Percentiles rank a stretch among this genome's conserved stretches.
Conservation (phyloP, 1,284 basidiomycete genomes). For the Leucoagaricus sp. region DNA sequence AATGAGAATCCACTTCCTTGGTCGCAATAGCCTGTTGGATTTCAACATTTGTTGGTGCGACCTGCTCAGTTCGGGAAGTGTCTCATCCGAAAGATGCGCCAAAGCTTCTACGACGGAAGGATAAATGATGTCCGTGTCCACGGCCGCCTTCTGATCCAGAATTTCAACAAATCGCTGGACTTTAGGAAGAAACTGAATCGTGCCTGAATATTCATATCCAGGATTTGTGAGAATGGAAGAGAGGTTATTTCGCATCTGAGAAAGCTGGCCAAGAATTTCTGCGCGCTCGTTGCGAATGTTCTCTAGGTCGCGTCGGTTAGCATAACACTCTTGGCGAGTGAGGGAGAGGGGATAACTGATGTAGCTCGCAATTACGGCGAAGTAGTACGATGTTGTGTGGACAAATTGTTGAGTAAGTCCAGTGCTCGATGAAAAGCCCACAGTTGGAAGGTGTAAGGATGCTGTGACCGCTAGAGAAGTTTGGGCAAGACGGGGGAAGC, state of each 20-base stretch:
- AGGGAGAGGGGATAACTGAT: conserved; percentile 40
- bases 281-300: conserved; percentile 65
- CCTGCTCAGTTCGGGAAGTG: conserved; percentile 18
- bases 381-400: conserved; percentile 16
- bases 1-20: conserved; percentile 55
- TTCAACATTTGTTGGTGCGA: conserved; percentile 23
- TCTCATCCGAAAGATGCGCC: conserved; percentile 17
- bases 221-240: conserved; percentile 18
- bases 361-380: conserved; percentile 8
- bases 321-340: conserved; percentile 61
- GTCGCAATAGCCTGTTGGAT: conserved; percentile 48
- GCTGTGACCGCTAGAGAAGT: not conserved
- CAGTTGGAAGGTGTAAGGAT: not conserved
- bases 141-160: not conserved
- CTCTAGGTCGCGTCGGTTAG: conserved; percentile 59
- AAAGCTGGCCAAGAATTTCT: conserved; percentile 58
- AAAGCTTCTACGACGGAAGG: conserved; percentile 17
- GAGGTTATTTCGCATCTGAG: conserved; percentile 51
- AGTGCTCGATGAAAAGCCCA: not conserved
- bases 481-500: conserved; percentile 60
- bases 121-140: not conserved
- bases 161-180: conserved; percentile 14
- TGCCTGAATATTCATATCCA: conserved; percentile 1
- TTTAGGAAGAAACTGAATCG: conserved; percentile 9
- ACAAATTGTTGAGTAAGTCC: not conserved